Evolutionary conservation across 2,329 filamentous ascomycete species (phyloP), one percentile per base, ranked within the genome.

Genomic region (Fusarium paranaense): DNA sequence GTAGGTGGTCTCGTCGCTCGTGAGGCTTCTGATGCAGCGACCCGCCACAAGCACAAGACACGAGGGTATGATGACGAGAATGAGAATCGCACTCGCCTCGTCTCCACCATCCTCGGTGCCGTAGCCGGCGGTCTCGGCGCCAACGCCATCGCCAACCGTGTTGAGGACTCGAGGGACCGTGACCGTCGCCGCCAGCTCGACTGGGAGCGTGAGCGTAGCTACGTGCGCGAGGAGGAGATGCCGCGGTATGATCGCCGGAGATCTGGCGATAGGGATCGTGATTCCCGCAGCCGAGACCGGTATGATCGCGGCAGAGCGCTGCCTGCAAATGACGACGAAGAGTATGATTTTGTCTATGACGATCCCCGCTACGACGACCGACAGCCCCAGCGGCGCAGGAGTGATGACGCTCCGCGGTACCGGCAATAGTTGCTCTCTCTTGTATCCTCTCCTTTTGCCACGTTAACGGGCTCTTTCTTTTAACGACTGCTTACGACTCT

Each of bases 71-170:
- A 77, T 27, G 78, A 77, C 9, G 71, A 73, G 56, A 67, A 74
- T 5, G 76, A 81, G 35, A 79, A 81, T 56, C 81, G 80, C n/a
- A 79, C 78, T 37, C 79, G 79, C 33, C 77, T 80, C n/a, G 78
- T 89, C 18, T 86, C 86, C 5, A 89, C 88, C 11, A 80, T 90
- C 11, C 82, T 90, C 5, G 88, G 88, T 3, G 88, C 87, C 2
- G 86, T 88, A 5, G 87, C 88, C 1, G 88, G 87, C 4, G 88
- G 88, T 5, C 82, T 90, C 11, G 87, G 87, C 6, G 88, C 88
- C 14, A 90, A 88, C 62, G 86, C 85, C 16, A 77, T 88, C 38
- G 84, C 86, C 71, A 85, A 83, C 71, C 81, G 81, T 54, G 78
- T 87, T 13, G 85, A 87, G 74, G 78, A 79, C 60, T 80, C 81